Evolutionary conservation across 495 filamentous ascomycete species (phyloP), one percentile per base, ranked within the genome.

Genomic region (Talaromyces stipitatus): DNA sequence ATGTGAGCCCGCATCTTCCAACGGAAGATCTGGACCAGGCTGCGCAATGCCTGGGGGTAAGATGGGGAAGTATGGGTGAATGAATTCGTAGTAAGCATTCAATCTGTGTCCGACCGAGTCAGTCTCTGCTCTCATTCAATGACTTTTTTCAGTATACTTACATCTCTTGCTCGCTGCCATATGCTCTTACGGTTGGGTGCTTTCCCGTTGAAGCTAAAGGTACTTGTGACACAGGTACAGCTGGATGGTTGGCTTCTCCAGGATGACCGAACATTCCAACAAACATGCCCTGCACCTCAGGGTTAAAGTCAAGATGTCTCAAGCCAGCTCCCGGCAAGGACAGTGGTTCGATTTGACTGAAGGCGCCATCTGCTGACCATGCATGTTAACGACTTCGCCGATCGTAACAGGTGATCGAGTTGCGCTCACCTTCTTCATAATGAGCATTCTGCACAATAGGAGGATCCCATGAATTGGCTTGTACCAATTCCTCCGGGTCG

Each of bases 61-160:
- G 50, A 85, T 79, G 3, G 82, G 81, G 50, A 85, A 81, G 63
- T 80, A 84, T 16, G 68, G 63, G 64, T 85, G 81, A 41, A 84
- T 80, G 62, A 78, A 84, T 26, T 80, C 76, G 60, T 84, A 85
- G 61, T 84, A 84, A 23, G 80, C 82, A 52, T 79, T 79, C 53
- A 85, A 65, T 62, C 82, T 85, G 58, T 28, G 5, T 7, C 33
- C 45, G 10, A 48, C 16, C 11, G 8, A 9, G 28, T 30, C 27
- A 52, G 23, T 20, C 6, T 18, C 36, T 20, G 36, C 36, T 41
- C 18, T 14, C 50, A 16, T 54, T 41, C 30, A 18, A 20, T 5
- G 12, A 30, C 24, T 51, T 30, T 6, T 18, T 38, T 5, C 20
- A 16, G 2, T 27, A 20, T 11, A 67, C 72, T 50, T 59, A 76